Evolutionary conservation across 768 basidiomycete genomes (phyloP).

Genomic region (Omphalotus guepiniiformis): DNA sequence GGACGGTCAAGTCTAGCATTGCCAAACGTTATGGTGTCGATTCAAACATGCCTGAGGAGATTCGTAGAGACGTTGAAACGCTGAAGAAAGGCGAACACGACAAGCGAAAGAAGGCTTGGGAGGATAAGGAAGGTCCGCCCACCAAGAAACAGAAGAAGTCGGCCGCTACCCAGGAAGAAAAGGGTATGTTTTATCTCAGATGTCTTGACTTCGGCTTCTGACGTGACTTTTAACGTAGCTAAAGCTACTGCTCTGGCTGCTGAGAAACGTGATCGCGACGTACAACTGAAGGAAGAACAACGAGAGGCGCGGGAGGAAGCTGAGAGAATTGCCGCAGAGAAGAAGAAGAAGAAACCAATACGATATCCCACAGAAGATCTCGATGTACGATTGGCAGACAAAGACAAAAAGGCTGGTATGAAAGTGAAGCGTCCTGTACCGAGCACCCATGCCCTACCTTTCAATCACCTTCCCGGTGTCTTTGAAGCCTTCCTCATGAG

Average conservation of each 20-base stretch:
- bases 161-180: slow-evolving; percentile 70
- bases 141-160: slow-evolving; percentile 79
- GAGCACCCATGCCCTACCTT: slow-evolving; percentile 60
- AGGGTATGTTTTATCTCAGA: slow-evolving; percentile 39
- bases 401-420: slow-evolving; percentile 78
- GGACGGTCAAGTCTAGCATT: slow-evolving; percentile 87
- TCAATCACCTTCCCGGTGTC: slow-evolving; percentile 53
- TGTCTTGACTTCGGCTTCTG: slow-evolving; percentile 6
- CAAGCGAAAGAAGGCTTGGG: slow-evolving; percentile 89
- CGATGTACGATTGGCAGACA: slow-evolving; percentile 74
- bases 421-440: slow-evolving; percentile 64
- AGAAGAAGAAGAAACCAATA: slow-evolving; percentile 85
- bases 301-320: slow-evolving; percentile 65
- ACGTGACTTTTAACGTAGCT: slow-evolving; percentile 12
- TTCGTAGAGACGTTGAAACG: slow-evolving; percentile 69
- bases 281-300: slow-evolving; percentile 64
- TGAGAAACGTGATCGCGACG: slow-evolving; percentile 68
- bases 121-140: slow-evolving; percentile 80
- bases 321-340: slow-evolving; percentile 67
- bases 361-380: slow-evolving; percentile 94
- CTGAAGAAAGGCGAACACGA: slow-evolving; percentile 87
- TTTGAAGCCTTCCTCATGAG: slow-evolving; percentile 88
- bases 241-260: slow-evolving; percentile 30
- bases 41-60: slow-evolving; percentile 81
- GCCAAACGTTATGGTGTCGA: slow-evolving; percentile 84